Conservation (phyloP, 495 filamentous ascomycete species). For the Ascodesmis nigricans region DNA sequence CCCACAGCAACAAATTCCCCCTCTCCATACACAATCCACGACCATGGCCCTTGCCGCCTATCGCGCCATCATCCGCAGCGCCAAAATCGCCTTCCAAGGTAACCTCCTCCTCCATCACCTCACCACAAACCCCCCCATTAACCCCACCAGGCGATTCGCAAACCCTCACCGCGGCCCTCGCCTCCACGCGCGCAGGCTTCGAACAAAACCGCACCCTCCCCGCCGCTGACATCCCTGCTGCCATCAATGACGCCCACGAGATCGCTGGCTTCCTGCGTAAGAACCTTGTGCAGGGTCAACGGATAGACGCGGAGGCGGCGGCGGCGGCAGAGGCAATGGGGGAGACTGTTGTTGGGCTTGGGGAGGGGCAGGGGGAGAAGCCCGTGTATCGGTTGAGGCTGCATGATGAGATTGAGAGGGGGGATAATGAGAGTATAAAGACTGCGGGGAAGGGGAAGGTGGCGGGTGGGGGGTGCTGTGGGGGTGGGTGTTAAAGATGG, state of each 20-base stretch:
- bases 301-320: conserved; percentile 27
- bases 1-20: not conserved
- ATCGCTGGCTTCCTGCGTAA: conserved; percentile 56
- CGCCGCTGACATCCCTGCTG: conserved; percentile 27
- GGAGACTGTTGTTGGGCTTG: not conserved
- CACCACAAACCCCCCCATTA: conserved; percentile 6
- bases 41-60: conserved; percentile 57
- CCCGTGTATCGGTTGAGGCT: no score
- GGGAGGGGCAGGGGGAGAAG: no score
- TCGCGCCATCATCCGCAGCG: conserved; percentile 59
- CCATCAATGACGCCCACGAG: conserved; percentile 57
- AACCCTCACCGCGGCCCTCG: conserved; percentile 44
- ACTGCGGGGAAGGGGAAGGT: conserved; percentile 21
- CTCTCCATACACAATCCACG: conserved; percentile 14
- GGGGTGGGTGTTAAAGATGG: not conserved
- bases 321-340: not conserved
- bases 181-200: conserved; percentile 49
- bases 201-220: conserved; percentile 36
- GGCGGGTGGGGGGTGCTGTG: conserved; percentile 5
- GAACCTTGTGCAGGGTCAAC: conserved; percentile 72
- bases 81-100: conserved; percentile 70
- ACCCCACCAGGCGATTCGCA: conserved; percentile 37
- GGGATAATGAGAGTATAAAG: conserved; percentile 77
- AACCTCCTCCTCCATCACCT: conserved; percentile 7
- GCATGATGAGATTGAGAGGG: conserved; percentile 73